phyloP scores from a whole-genome alignment of 441 rosid species.

The Adansonia grandidieri region DNA sequence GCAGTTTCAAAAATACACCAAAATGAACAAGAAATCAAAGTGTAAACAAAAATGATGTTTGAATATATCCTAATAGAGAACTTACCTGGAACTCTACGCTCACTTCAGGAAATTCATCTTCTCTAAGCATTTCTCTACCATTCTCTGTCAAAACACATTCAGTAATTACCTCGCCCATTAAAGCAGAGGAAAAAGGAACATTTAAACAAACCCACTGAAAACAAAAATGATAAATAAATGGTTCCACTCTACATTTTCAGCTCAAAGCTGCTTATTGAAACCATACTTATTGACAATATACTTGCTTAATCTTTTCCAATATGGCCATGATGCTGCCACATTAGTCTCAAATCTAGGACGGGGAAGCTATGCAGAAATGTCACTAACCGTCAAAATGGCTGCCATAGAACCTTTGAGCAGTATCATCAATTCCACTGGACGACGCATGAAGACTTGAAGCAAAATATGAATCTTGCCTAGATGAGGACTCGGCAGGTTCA shows the following conservation, averaged over 20 bases:
- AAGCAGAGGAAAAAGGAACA: constrained; percentile 4
- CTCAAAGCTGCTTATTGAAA: neutral
- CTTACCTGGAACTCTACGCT: constrained; percentile 69
- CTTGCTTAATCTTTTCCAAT: constrained; percentile 10
- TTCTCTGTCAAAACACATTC: constrained; percentile 43
- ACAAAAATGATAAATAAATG: neutral
- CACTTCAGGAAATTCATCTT: constrained; percentile 68
- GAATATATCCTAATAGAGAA: constrained; percentile 9
- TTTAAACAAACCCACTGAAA: constrained; percentile 10
- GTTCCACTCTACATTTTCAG: neutral
- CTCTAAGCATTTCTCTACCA: constrained; percentile 44
- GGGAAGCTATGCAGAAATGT: constrained; percentile 17
- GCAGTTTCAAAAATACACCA: constrained; percentile 25
- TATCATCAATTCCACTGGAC: constrained; percentile 34
- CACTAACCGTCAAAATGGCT: constrained; percentile 39
- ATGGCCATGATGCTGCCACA: constrained; percentile 3
- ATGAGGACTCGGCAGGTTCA: constrained; percentile 31
- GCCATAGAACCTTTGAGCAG: constrained; percentile 31
- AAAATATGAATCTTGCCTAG: constrained; percentile 40
- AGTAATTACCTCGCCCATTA: constrained; percentile 24
- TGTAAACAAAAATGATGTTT: neutral
- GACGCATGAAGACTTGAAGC: constrained; percentile 29
- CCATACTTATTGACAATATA: neutral
- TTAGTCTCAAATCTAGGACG: constrained; percentile 20
- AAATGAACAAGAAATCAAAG: neutral